Conservation (phyloP, 345 rosid species). For the Rhodamnia argentea region DNA sequence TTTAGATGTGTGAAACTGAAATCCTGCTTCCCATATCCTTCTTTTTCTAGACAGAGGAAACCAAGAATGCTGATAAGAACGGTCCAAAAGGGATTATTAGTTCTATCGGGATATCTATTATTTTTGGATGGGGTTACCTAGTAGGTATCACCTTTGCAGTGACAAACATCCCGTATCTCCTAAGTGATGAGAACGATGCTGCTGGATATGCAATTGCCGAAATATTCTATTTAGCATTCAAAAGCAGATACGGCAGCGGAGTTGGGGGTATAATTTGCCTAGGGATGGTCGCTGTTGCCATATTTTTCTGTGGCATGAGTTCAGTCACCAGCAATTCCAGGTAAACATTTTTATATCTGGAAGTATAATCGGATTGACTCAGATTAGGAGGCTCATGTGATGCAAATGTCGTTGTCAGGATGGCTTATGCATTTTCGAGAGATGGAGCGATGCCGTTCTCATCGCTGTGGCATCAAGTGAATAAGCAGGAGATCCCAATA, state of each 20-base stretch:
- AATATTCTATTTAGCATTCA: constrained; percentile 76
- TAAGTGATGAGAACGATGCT: constrained; percentile 66
- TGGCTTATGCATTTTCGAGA: constrained; percentile 98
- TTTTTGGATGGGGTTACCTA: constrained; percentile 94
- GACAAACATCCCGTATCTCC: constrained; percentile 62
- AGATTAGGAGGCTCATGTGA: not conserved
- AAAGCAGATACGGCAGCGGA: constrained; percentile 80
- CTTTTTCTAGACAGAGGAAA: constrained; percentile 79
- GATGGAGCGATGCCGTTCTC: constrained; percentile 96
- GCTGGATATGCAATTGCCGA: constrained; percentile 92
- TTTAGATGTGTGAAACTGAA: not conserved
- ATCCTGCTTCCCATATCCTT: not conserved
- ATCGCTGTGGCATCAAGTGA: constrained; percentile 80
- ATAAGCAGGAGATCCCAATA: constrained; percentile 73
- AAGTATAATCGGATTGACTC: not conserved
- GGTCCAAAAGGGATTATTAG: constrained; percentile 89
- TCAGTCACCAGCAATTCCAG: constrained; percentile 94
- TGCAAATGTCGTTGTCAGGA: constrained; percentile 30
- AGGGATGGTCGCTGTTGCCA: constrained; percentile 80
- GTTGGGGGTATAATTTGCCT: constrained; percentile 81
- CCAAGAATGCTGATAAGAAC: constrained; percentile 75
- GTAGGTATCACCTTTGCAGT: constrained; percentile 84
- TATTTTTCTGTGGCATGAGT: constrained; percentile 98
- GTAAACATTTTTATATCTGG: not conserved
- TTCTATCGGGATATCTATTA: constrained; percentile 76